Evolutionary conservation across 257 asterid genomes (phyloP).

Genomic region (Solanum ahanhuiri): DNA sequence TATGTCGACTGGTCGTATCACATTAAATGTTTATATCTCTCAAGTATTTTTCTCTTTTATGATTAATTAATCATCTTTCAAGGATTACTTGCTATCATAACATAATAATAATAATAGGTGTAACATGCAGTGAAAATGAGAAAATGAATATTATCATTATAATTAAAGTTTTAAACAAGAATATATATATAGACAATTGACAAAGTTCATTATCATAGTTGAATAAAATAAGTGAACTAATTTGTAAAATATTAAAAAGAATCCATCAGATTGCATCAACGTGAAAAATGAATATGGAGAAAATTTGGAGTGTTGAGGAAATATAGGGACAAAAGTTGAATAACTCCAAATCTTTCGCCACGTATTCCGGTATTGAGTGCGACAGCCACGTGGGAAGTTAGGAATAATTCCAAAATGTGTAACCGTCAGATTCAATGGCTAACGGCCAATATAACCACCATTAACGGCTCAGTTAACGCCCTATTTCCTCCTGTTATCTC

Average conservation of each 20-base stretch:
- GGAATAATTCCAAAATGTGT: slow-evolving; percentile 2
- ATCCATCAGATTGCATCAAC: background rate
- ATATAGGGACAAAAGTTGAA: slow-evolving; percentile 1
- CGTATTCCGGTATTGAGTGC: slow-evolving; percentile 21
- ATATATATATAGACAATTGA: no score
- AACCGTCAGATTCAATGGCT: slow-evolving; percentile 31
- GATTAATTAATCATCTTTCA: fast-evolving
- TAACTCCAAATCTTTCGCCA: slow-evolving; percentile 28
- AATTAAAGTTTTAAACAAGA: background rate
- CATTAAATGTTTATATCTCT: background rate
- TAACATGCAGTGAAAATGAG: background rate
- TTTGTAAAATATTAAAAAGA: background rate
- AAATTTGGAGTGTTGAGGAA: background rate
- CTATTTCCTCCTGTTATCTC: background rate
- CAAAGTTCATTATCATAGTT: background rate
- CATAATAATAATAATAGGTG: background rate
- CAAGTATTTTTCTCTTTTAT: background rate
- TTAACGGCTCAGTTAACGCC: background rate
- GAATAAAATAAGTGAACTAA: background rate
- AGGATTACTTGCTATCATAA: background rate
- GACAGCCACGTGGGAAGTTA: slow-evolving; percentile 39
- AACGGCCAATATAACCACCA: slow-evolving; percentile 24
- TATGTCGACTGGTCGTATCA: background rate
- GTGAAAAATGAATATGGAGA: background rate
- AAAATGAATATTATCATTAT: background rate